Conservation (phyloP, 495 filamentous ascomycete genomes). For the Xylaria palmicola region DNA sequence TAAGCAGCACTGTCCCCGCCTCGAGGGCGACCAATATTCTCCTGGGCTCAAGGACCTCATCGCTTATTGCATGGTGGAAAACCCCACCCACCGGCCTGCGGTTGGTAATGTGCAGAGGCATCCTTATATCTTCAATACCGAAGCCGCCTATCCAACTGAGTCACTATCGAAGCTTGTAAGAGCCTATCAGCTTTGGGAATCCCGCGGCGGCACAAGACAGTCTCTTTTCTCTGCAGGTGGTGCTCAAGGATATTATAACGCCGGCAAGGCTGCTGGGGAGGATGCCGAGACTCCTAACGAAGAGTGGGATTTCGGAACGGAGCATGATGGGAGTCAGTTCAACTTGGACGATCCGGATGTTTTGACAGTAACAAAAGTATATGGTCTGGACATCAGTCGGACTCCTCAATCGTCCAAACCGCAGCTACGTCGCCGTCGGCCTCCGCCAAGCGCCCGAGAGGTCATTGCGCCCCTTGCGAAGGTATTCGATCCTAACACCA, state of each 20-base stretch:
- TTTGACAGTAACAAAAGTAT: not conserved
- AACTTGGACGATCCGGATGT: too few relatives aligned
- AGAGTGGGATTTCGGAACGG: too few relatives aligned
- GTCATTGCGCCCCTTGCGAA: conserved; percentile 28
- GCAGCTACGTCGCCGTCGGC: conserved; percentile 21
- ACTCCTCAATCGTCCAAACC: conserved; percentile 19
- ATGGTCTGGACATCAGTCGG: not conserved
- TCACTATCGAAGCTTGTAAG: conserved; percentile 61
- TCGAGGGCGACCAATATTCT: conserved; percentile 64
- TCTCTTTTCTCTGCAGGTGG: conserved; percentile 69
- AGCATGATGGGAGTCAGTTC: too few relatives aligned
- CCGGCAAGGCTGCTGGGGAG: not conserved
- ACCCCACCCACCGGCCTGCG: conserved; percentile 62
- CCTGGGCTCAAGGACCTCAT: conserved; percentile 62
- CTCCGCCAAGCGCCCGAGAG: conserved; percentile 26
- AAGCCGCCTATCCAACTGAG: conserved; percentile 55
- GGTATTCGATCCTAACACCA: conserved; percentile 31
- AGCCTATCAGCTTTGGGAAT: conserved; percentile 70
- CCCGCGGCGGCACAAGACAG: conserved; percentile 63
- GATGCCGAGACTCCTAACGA: not conserved
- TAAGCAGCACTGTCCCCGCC: conserved; percentile 49
- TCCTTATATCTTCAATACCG: conserved; percentile 51
- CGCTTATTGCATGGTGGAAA: conserved; percentile 63
- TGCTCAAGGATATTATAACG: conserved; percentile 49
- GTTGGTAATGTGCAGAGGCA: conserved; percentile 51